Conservation (phyloP, 2,329 filamentous ascomycete genomes). For the Trichoderma semiorbis region DNA sequence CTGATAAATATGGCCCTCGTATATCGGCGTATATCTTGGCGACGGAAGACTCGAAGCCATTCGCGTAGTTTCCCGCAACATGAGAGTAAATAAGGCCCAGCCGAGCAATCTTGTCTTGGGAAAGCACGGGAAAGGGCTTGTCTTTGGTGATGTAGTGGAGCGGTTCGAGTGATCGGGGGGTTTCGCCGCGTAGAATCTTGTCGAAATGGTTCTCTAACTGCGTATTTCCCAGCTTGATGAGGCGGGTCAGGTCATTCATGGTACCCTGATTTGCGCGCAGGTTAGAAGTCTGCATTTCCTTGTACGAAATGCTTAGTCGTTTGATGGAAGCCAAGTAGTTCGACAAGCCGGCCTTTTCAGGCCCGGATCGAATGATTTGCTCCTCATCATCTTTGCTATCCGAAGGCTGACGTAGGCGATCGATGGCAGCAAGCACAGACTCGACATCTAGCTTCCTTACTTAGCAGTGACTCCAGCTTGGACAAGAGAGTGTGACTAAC, state of each 20-base stretch:
- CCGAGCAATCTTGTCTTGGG: conserved; percentile 70
- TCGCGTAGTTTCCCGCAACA: conserved; percentile 58
- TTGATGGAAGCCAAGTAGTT: conserved; percentile 89
- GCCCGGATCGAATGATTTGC: conserved; percentile 83
- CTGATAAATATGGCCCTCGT: conserved; percentile 79
- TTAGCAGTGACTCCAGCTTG: conserved; percentile 19
- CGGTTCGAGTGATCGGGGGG: conserved; percentile 78
- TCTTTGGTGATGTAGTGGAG: conserved; percentile 91
- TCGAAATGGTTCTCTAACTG: conserved; percentile 85
- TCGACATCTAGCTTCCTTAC: conserved; percentile 65
- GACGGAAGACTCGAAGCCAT: conserved; percentile 62
- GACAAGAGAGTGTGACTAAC: conserved; percentile 42
- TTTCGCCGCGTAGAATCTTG: conserved; percentile 69
- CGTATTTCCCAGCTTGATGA: conserved; percentile 74
- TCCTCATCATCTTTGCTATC: conserved; percentile 92
- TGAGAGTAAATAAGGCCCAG: conserved; percentile 77
- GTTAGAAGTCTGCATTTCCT: conserved; percentile 84
- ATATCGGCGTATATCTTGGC: conserved; percentile 82
- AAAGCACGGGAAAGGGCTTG: conserved; percentile 75
- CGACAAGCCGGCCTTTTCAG: conserved; percentile 73
- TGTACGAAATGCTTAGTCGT: conserved; percentile 78
- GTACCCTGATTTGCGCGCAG: conserved; percentile 88
- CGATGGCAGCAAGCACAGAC: conserved; percentile 78
- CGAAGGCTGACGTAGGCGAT: conserved; percentile 82
- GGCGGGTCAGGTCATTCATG: conserved; percentile 70